Conservation (phyloP, 2,329 filamentous ascomycete species). For the Ophiostoma himal-ulmi region DNA sequence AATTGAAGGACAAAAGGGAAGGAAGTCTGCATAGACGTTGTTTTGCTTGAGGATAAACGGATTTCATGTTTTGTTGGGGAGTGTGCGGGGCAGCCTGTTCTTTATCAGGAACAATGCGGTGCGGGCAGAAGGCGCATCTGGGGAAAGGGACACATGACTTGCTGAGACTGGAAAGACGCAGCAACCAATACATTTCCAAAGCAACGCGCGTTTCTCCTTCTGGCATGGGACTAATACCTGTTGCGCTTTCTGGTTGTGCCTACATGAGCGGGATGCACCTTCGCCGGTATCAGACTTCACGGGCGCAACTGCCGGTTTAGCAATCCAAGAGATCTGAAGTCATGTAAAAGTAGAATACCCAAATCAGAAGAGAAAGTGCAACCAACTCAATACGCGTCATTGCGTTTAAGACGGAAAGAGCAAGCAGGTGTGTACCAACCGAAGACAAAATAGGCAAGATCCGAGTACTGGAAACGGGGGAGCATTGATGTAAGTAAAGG, state of each 20-base stretch:
- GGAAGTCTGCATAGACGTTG: background rate
- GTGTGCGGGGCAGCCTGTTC: conserved; percentile 19
- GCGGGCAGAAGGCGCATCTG: conserved; percentile 3
- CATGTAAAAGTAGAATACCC: background rate
- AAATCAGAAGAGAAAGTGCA: background rate
- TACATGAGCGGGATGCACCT: background rate
- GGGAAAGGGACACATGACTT: background rate
- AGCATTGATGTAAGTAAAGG: conserved; percentile 23
- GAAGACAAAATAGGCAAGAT: conserved; percentile 9
- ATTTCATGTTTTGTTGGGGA: conserved; percentile 20
- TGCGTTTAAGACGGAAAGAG: background rate
- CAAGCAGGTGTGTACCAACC: background rate
- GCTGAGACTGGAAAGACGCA: background rate
- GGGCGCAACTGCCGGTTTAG: background rate
- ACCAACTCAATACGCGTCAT: background rate
- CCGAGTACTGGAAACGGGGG: background rate
- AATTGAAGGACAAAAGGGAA: background rate
- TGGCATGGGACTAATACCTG: background rate
- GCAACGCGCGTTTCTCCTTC: background rate
- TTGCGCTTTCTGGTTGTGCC: background rate
- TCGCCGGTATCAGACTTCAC: background rate
- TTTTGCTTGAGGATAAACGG: background rate
- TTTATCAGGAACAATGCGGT: background rate
- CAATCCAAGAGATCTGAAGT: background rate
- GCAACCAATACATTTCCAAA: background rate